phyloP scores from a whole-genome alignment of 2,329 filamentous ascomycete species.

The Paraphaeosphaeria sporulosa region DNA sequence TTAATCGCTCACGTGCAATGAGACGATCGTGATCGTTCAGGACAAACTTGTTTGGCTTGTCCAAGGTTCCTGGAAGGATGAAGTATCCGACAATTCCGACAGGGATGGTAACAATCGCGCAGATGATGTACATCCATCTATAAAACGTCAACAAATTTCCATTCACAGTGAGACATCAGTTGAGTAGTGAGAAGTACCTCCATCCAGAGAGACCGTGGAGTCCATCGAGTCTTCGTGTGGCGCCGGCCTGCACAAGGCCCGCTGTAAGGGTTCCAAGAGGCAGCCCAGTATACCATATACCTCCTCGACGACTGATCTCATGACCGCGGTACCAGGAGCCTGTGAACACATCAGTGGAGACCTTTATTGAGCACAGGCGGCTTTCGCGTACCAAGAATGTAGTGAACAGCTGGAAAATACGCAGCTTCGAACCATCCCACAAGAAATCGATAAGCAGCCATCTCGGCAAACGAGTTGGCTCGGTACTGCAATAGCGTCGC shows the following conservation, averaged over 20 bases:
- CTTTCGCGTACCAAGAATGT: slow-evolving; percentile 31
- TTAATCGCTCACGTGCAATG: slow-evolving; percentile 56
- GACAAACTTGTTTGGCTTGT: slow-evolving; percentile 58
- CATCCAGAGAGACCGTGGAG: slow-evolving; percentile 52
- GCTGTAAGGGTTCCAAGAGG: slow-evolving; percentile 62
- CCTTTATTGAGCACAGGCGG: background rate
- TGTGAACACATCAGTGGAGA: slow-evolving; percentile 15
- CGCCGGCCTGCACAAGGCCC: slow-evolving; percentile 54
- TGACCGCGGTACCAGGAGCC: slow-evolving; percentile 60
- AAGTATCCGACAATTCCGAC: slow-evolving; percentile 61
- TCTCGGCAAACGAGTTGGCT: slow-evolving; percentile 57
- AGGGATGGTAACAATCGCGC: slow-evolving; percentile 62
- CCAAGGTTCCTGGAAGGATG: slow-evolving; percentile 60
- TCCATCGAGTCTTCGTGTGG: slow-evolving; percentile 63
- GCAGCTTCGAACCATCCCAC: slow-evolving; percentile 62
- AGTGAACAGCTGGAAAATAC: slow-evolving; percentile 48
- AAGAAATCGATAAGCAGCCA: slow-evolving; percentile 63
- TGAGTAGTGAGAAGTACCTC: slow-evolving; percentile 7
- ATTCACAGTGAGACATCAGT: too few relatives aligned
- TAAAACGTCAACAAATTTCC: slow-evolving; percentile 45
- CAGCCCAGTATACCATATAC: slow-evolving; percentile 61
- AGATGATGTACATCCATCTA: slow-evolving; percentile 49
- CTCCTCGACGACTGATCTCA: slow-evolving; percentile 55
- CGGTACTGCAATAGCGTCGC: slow-evolving; percentile 66
- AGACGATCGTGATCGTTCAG: slow-evolving; percentile 58